These are phyloP conservation scores for Neurospora sp. DNA, from an alignment of 495 filamentous ascomycete genomes.

Conservation along the genomic window DNA sequence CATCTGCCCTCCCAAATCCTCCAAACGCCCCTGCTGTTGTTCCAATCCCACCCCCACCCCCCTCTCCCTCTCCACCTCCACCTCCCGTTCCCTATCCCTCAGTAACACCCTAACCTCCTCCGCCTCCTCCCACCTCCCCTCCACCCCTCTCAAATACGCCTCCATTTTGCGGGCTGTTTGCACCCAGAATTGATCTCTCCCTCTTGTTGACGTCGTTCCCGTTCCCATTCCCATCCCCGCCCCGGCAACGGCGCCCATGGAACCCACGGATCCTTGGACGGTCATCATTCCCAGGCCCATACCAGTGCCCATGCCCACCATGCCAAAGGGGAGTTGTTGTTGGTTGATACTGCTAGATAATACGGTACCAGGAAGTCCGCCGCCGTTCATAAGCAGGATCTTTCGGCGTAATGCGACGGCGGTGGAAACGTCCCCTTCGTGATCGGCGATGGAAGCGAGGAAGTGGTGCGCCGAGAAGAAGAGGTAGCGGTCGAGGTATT, in stretches of 20 bases:
- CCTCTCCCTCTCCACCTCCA: neutral
- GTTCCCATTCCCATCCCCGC: too few relatives aligned
- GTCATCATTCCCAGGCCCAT: too few relatives aligned
- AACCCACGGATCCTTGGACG: too few relatives aligned
- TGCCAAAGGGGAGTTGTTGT: too few relatives aligned
- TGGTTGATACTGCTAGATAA: too few relatives aligned
- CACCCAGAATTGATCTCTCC: slow-evolving; percentile 9
- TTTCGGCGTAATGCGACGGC: slow-evolving; percentile 4
- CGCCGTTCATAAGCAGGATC: slow-evolving; percentile 6
- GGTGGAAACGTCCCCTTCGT: slow-evolving; percentile 1
- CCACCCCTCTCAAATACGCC: slow-evolving; percentile 8
- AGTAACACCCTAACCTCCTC: slow-evolving; percentile 1
- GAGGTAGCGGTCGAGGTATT: slow-evolving; percentile 18
- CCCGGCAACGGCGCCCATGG: too few relatives aligned
- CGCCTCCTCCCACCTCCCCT: slow-evolving; percentile 11
- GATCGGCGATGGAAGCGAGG: slow-evolving; percentile 17
- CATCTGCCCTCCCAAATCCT: neutral
- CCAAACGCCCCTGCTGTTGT: neutral
- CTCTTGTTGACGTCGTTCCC: too few relatives aligned
- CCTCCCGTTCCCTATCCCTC: slow-evolving; percentile 2
- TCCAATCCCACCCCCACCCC: neutral
- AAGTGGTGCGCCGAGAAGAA: slow-evolving; percentile 19
- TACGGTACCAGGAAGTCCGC: too few relatives aligned
- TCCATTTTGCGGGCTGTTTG: slow-evolving; percentile 17
- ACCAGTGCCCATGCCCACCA: too few relatives aligned